These are phyloP conservation scores for Boletus sp. DNA, from an alignment of 1,284 basidiomycete genomes.

Conservation along the genomic window DNA sequence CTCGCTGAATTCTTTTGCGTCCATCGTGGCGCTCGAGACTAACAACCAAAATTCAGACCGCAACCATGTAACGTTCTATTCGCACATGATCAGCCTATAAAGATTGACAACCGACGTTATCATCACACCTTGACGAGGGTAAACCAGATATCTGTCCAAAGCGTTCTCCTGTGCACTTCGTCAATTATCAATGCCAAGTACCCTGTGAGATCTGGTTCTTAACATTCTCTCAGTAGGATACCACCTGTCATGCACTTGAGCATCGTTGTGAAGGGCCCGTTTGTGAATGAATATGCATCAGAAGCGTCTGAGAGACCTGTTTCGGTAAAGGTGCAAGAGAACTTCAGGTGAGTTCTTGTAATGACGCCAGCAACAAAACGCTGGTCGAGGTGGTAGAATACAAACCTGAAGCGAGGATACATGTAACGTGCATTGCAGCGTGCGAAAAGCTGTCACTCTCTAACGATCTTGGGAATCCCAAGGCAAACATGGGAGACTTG, in stretches of 20 bases:
- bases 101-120: slow-evolving; percentile 19
- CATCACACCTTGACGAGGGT: slow-evolving; percentile 34
- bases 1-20: slow-evolving; percentile 94
- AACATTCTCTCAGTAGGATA: slow-evolving; percentile 94
- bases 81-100: slow-evolving; percentile 16
- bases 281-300: slow-evolving; percentile 80
- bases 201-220: too few relatives aligned
- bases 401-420: slow-evolving; percentile 66
- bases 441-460: too few relatives aligned
- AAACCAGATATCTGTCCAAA: too few relatives aligned
- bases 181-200: too few relatives aligned
- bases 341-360: slow-evolving; percentile 80
- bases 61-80: slow-evolving; percentile 94
- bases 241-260: slow-evolving; percentile 99
- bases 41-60: slow-evolving; percentile 89
- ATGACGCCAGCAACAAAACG: slow-evolving; percentile 61
- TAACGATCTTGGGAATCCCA: too few relatives aligned
- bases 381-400: slow-evolving; percentile 2
- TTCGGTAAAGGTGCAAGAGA: slow-evolving; percentile 76
- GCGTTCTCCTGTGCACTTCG: too few relatives aligned
- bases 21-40: slow-evolving; percentile 97
- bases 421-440: too few relatives aligned
- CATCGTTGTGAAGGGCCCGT: slow-evolving; percentile 89
- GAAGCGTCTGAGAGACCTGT: slow-evolving; percentile 82
- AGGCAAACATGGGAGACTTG: too few relatives aligned